Evolutionary conservation across 2,329 filamentous ascomycete genomes (phyloP), one percentile per base, ranked within the genome.

Genomic region (Lachnellula occidentalis): DNA sequence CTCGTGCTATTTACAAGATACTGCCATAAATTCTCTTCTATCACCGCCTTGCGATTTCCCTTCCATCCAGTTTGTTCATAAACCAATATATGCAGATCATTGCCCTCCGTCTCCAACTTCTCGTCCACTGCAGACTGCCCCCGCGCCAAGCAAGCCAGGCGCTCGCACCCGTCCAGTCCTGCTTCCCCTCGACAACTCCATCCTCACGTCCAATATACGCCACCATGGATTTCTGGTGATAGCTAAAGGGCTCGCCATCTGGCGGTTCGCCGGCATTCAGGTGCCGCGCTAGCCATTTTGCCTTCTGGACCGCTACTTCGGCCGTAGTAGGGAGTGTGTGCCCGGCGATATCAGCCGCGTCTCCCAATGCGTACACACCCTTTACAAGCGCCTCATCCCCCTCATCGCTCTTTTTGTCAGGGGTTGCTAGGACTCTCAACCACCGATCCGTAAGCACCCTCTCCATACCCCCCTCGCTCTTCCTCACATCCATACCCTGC

Each of bases 241-340:
- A 75, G 51, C 67, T 61, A 57, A 74, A 75, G 4, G 67, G 61
- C 15, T 58, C 51, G 14, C 22, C 36, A 12, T 46, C 21, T n/a
- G 19, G 7, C 24, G 14, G 11, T 9, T 21, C 41, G 6, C 41
- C 41, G 5, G n/a, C 45, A 72, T 88, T 89, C 45, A 90, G 71
- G 14, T 75, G 73, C 67, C 81, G 82, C 6, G 82, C 83, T 4
- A 90, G 77, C 74, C 86, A 85, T 2, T 72, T 70, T 0, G 86
- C 87, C 68, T 90, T 85, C 66, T 90, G 87, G 45, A 80, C 81
- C 1, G 87, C 87, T 0, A 90, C 87, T 66, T 90, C 87, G 0
- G 86, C 87, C 4, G 87, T 90, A 3, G 86, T 85, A 4, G 87
- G 74, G 15, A 78, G 73, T 1, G 64, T 65, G 6, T 76, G 72